Evolutionary conservation across 257 asterid species (phyloP).

Genomic region (Nicotiana paniculata): DNA sequence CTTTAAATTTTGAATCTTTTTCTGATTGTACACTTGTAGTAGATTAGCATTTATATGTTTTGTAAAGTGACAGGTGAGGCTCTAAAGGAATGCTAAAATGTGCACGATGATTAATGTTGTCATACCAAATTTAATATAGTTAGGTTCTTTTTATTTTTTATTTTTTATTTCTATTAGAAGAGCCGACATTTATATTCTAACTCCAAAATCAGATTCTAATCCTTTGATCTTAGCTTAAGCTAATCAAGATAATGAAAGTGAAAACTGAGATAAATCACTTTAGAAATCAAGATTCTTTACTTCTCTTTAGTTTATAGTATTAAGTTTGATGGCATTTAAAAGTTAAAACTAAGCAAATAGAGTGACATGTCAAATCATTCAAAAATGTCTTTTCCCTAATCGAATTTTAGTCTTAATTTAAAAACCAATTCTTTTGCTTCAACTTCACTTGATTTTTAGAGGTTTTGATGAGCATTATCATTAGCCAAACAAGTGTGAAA

Average conservation of each 20-base stretch:
- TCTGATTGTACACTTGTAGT: neutral
- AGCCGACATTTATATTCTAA: neutral
- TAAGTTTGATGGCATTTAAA: neutral
- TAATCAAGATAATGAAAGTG: neutral
- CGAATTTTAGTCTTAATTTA: neutral
- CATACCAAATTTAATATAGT: neutral
- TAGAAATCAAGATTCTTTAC: neutral
- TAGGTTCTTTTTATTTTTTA: neutral
- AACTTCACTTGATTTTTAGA: neutral
- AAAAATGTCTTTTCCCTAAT: neutral
- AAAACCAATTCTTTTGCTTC: neutral
- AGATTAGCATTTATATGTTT: neutral
- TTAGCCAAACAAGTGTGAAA: neutral
- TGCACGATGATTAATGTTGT: slow-evolving; percentile 14
- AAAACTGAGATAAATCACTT: neutral
- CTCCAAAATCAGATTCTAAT: neutral
- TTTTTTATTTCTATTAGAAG: neutral
- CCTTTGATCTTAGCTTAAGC: neutral
- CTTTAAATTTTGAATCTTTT: neutral
- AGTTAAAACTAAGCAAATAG: neutral
- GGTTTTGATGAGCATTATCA: neutral
- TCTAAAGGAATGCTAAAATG: neutral
- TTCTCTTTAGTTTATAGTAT: neutral
- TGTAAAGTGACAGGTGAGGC: neutral
- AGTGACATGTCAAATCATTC: neutral